phyloP scores from a whole-genome alignment of 306 rosid genomes.

The Rosa lucieae region DNA sequence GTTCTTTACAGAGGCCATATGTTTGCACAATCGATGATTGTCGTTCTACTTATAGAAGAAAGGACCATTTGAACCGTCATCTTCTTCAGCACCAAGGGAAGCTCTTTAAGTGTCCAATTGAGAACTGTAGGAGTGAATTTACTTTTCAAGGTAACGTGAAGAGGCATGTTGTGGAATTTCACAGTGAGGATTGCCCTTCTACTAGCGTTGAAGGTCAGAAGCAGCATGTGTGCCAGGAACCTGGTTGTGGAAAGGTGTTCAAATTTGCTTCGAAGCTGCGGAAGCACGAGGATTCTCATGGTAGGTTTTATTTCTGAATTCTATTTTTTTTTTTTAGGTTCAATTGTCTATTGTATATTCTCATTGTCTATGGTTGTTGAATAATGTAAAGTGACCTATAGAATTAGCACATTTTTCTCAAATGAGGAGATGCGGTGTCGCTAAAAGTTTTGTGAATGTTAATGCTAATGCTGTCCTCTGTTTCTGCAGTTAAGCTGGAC shows the following conservation, averaged over 20 bases:
- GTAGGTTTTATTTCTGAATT: conserved; percentile 24
- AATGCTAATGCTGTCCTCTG: conserved; percentile 1
- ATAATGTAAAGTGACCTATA: neutral
- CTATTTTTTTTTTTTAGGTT: neutral
- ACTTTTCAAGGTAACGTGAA: conserved; percentile 38
- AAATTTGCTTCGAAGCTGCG: conserved; percentile 45
- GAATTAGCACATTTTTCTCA: neutral
- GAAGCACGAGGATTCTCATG: conserved; percentile 67
- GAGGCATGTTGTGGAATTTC: conserved; percentile 57
- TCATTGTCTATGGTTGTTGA: neutral
- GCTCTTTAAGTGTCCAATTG: conserved; percentile 62
- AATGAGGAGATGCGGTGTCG: neutral
- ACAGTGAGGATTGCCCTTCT: conserved; percentile 33
- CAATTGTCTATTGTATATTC: neutral
- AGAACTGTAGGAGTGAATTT: conserved; percentile 57
- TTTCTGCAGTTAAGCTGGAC: conserved; percentile 53
- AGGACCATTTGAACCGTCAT: conserved; percentile 90
- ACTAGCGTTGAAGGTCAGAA: conserved; percentile 22
- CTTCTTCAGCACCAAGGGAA: conserved; percentile 66
- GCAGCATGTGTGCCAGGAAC: conserved; percentile 55
- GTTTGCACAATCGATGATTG: conserved; percentile 62
- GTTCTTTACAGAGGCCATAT: conserved; percentile 65
- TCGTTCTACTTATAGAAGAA: conserved; percentile 73
- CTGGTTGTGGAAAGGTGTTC: conserved; percentile 73
- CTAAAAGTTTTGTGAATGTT: neutral